Conservation (phyloP, 192 early-diverging fungal species). For the Backusella liffmaniae region DNA sequence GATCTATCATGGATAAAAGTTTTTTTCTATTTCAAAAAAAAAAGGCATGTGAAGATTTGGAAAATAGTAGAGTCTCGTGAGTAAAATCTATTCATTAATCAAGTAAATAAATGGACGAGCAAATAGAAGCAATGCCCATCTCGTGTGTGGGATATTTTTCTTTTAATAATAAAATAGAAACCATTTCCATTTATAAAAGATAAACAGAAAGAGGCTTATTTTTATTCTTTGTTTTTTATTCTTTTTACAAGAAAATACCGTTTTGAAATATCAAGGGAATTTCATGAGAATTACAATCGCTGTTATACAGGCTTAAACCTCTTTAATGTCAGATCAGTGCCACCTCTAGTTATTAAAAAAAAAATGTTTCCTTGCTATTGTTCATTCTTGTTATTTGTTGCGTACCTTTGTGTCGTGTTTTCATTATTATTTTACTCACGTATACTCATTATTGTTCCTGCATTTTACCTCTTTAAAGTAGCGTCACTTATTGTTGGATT, state of each 20-base stretch:
- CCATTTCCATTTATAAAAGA: not conserved
- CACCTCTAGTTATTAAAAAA: not conserved
- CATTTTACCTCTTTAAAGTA: not conserved
- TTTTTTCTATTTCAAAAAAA: not conserved
- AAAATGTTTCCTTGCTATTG: not conserved
- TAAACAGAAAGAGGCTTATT: not conserved
- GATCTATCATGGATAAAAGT: not conserved
- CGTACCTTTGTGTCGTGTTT: not conserved
- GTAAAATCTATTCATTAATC: not conserved
- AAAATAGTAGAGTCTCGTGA: not conserved
- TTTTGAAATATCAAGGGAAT: not conserved
- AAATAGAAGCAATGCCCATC: not conserved
- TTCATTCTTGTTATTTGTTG: not conserved
- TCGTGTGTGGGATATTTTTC: conserved; percentile 2
- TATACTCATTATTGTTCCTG: not conserved
- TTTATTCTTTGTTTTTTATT: not conserved
- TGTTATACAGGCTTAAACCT: conserved; percentile 1
- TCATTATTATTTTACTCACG: not conserved
- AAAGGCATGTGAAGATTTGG: not conserved
- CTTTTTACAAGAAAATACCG: conserved; percentile 6
- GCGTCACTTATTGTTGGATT: not conserved
- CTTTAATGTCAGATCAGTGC: conserved; percentile 3
- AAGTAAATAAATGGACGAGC: not conserved
- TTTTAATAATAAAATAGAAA: not conserved
- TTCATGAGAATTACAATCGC: not conserved